Conservation (phyloP, 345 rosid species). For the Cardamine occulta region DNA sequence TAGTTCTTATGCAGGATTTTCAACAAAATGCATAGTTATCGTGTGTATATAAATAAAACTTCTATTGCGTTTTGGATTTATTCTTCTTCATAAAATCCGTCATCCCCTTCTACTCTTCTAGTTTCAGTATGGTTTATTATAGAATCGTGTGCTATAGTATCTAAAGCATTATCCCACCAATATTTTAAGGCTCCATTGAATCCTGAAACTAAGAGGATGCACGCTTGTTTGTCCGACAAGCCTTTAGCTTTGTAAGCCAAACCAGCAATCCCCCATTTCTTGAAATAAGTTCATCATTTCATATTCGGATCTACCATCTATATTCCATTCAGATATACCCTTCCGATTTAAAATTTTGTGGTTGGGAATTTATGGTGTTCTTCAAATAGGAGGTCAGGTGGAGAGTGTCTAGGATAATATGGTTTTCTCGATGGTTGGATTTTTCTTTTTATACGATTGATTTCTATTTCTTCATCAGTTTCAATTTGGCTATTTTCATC, state of each 20-base stretch:
- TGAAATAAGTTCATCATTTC: neutral
- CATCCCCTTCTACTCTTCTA: neutral
- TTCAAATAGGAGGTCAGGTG: neutral
- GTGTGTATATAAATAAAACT: neutral
- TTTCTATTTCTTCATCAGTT: neutral
- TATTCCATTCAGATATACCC: neutral
- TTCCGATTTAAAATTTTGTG: neutral
- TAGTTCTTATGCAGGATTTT: neutral
- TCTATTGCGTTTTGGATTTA: neutral
- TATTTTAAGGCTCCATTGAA: neutral
- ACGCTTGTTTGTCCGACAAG: neutral
- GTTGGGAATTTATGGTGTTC: neutral
- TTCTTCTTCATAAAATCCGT: neutral
- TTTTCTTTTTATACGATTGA: neutral
- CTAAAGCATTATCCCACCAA: neutral
- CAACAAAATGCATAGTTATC: neutral
- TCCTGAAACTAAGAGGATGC: neutral
- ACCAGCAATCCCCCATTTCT: neutral
- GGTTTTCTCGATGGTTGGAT: neutral
- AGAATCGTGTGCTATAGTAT: neutral
- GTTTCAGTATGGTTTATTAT: neutral
- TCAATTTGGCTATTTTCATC: neutral
- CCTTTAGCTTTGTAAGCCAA: neutral
- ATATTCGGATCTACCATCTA: neutral
- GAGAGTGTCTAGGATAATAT: neutral